phyloP scores from a whole-genome alignment of 176 grass and related monocot genomes.

The Musa troglodytarum region DNA sequence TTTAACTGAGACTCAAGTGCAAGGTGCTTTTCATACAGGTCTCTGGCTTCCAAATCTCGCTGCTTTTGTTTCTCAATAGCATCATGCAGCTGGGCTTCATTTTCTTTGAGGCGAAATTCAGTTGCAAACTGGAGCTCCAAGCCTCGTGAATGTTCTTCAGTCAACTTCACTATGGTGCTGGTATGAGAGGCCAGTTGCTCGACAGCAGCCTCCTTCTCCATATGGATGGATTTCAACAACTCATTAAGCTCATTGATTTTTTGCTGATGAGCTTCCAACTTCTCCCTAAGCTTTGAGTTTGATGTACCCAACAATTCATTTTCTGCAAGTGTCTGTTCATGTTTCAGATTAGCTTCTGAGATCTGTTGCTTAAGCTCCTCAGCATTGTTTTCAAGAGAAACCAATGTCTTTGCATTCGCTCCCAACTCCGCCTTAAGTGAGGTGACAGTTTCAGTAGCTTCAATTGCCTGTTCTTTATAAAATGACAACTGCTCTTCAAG shows the following conservation, averaged over 20 bases:
- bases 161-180: constrained; percentile 34
- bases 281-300: constrained; percentile 29
- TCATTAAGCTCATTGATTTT: constrained; percentile 40
- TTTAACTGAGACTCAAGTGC: constrained; percentile 60
- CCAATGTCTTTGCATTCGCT: constrained; percentile 56
- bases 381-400: constrained; percentile 42
- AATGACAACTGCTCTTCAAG: constrained; percentile 61
- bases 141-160: constrained; percentile 32
- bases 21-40: constrained; percentile 57
- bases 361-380: constrained; percentile 42
- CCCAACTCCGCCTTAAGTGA: constrained; percentile 67
- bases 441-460: constrained; percentile 45
- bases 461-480: constrained; percentile 45
- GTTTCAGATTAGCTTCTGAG: constrained; percentile 46
- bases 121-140: constrained; percentile 36
- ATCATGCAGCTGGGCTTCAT: constrained; percentile 30
- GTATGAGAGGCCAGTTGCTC: constrained; percentile 30
- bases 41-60: constrained; percentile 63
- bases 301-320: constrained; percentile 27
- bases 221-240: constrained; percentile 20
- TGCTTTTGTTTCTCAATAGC: constrained; percentile 20
- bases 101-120: constrained; percentile 31
- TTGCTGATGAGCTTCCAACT: constrained; percentile 21
- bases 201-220: constrained; percentile 37
- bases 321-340: constrained; percentile 40